Base-by-base conservation (phyloP, 2,329 filamentous ascomycete genomes). In the Aspergillus aculeatinus region DNA sequence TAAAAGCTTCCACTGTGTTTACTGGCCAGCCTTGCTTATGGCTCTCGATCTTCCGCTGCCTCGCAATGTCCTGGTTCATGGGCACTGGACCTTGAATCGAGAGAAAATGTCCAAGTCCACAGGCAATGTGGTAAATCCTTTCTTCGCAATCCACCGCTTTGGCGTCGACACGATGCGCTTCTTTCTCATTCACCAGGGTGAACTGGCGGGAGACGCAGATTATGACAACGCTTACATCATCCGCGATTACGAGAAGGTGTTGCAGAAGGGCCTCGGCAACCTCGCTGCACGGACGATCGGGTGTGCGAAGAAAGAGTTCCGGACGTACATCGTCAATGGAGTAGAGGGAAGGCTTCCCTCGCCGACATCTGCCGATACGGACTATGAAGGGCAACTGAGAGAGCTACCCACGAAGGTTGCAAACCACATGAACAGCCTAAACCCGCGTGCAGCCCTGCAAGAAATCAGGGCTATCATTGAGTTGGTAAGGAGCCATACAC, bases 71-170 rank as follows among this genome's bases (percentile, higher is more conserved):
- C 81, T 99, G 2, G 91, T 91, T 55, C 95, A 99, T 73, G 92
- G 89, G 2, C 95, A 99, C 74, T 99, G 96, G 95, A 96, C 92
- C 14, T 88, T 99, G 78, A 91, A 90, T 58, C 87, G 87, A 56
- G 86, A 88, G 67, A 99, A 99, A 76, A 99, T 99, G 93, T 94
- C 93, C 62, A 99, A 99, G 76, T 96, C 91, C 1, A 86, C 89
- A 2, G 95, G 95, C 63, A 97, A 97, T 73, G 94, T 96, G 1
- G 94, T 99, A 48, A 95, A 96, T 70, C 95, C 95, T 0, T 92
- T 96, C 72, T 92, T 92, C 67, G 95, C 95, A 12, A 84, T 98
- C 51, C 89, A 96, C 64, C 86, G 93, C 6, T 99, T 92, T 77
- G 92, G 92, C 2, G 81, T 92, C 4, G 96, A 99, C 73, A 84